Evolutionary conservation across 257 asterid genomes (phyloP), one percentile per base, ranked within the genome.

Genomic region (Nicotiana tabacum): DNA sequence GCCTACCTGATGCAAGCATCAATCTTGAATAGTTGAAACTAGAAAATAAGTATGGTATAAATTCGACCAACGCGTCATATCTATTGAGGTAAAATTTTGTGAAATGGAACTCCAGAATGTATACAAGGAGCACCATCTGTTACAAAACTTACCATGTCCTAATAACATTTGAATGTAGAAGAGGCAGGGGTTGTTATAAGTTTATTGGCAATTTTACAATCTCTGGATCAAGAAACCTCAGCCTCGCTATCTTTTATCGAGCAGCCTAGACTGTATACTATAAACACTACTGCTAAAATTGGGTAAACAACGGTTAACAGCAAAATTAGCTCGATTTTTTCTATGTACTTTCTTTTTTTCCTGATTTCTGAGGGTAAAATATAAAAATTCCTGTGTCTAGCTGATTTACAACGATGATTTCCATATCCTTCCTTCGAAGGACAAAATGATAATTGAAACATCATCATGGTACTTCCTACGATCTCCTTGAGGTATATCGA

Each of bases 341-440:
- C 53, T 82, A 83, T 87, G 83, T 82, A 66, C 85, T 53, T 82
- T 80, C 8, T 30, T 74, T 57, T 37, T 55, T 32, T 32, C 35
- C 35, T 32, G 35, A 32, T 32, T 32, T 68, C 58, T 16, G 67
- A 51, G 37, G 48, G 79, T 37, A 81, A 48, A 30, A 11, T 43
- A 24, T 57, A 48, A 66, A 81, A 76, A 76, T 0, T 76, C 67
- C 39, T 77, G 17, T 69, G 82, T 67, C 76, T 84, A 62, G 85
- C 66, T 82, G 70, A 39, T 81, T 87, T 89, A 93, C 87, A 89
- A 92, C 12, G 94, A 92, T 2, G 97, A 95, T 9, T 93, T 91
- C 99, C 99, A 95, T 84, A 95, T 92, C 92, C 92, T 91, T 85
- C 99, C 98, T 87, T 96, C 98, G 81, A 96, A 92, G 2, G 99